Base-by-base conservation (phyloP, 2,329 filamentous ascomycete genomes). In the Ascocoryne sarcoides region DNA sequence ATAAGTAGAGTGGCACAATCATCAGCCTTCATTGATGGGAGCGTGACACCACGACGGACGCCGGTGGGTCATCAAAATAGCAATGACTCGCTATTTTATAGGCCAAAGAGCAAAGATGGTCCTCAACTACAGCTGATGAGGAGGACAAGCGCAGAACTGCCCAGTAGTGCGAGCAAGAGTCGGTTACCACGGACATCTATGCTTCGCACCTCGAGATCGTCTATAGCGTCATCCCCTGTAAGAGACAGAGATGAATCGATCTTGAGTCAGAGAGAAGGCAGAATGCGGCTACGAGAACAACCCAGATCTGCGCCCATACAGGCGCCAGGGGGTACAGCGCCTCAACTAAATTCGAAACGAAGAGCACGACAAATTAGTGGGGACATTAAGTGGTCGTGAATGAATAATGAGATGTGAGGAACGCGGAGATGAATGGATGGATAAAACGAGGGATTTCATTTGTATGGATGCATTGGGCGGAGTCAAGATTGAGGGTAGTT, bases 311-410 rank as follows among this genome's bases (percentile, higher is more conserved):
- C 40, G 3, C 43, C 43, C 14, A 26, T 26, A 12, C 23, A 26
- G 23, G 7, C 20, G 34, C 44, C 8, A 9, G 36, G 39, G 21
- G 48, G 49, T 10, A 50, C 48, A 23, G 45, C 51, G 8, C 53
- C 51, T 21, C 53, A 53, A 23, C 16, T 54, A 28, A 53, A 51
- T 36, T 53, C 54, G n/a, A 58, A 50, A 43, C 45, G 57, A 35
- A 56, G 51, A 40, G 45, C 51, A 7, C 44, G 55, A 32, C 42
- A 46, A 23, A 48, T 56, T 15, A 59, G 56, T 47, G 55, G 54
- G 12, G 57, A 60, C 41, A 54, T 57, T 12, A 58, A 58, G 37
- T 60, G 56, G 56, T 54, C 56, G 37, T 58, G 44, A 58, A 7
- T 17, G 21, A 40, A 41, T 26, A 31, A 37, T 19, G 12, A 35